A percentile compares a stretch with the other conserved stretches of the same genome.
phyloP scores from a whole-genome alignment of 306 rosid species.

The Sophora flavescens region DNA sequence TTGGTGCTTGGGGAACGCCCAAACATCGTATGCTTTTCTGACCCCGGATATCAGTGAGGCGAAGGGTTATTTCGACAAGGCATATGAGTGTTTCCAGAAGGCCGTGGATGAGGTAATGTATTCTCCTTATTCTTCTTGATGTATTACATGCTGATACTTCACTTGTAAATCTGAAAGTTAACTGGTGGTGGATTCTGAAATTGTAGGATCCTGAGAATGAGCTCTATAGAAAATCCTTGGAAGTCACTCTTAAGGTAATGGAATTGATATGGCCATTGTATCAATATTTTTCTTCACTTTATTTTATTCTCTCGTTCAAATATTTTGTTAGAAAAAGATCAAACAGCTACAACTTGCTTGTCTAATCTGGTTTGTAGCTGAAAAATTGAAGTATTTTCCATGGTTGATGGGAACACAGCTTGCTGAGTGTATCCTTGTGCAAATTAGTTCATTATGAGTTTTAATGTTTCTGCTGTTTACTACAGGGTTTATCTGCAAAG shows the following conservation, averaged over 20 bases:
- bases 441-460: background rate
- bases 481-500: background rate
- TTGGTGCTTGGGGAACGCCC: conserved; percentile 80
- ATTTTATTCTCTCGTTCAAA: background rate
- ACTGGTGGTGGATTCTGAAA: conserved; percentile 40
- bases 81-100: conserved; percentile 64
- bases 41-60: conserved; percentile 73
- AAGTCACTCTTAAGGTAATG: conserved; percentile 71
- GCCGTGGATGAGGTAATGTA: conserved; percentile 66
- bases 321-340: background rate
- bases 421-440: conserved; percentile 5
- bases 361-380: conserved; percentile 5
- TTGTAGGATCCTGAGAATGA: conserved; percentile 81
- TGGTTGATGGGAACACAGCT: conserved; percentile 20
- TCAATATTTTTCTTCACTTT: conserved; percentile 22
- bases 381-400: background rate
- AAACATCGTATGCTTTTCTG: conserved; percentile 67
- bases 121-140: background rate
- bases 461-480: conserved; percentile 30
- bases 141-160: background rate
- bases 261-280: conserved; percentile 17
- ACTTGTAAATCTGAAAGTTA: conserved; percentile 7
- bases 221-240: conserved; percentile 76
- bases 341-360: conserved; percentile 5
- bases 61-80: conserved; percentile 65